phyloP scores from a whole-genome alignment of 1,284 basidiomycete genomes.

The Ceratobasidium sp. region DNA sequence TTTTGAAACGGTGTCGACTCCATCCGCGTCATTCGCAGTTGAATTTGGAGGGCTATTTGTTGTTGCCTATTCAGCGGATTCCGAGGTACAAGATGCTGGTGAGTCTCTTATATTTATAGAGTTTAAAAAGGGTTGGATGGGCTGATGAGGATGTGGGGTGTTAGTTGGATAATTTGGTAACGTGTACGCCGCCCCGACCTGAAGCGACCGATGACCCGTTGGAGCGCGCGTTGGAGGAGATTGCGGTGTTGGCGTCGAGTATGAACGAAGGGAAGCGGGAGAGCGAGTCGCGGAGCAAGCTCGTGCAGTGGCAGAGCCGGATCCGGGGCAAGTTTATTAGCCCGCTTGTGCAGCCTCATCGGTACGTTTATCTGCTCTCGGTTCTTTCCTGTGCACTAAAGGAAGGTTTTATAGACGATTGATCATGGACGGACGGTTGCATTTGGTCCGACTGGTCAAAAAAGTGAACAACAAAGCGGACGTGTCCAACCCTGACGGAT shows the following conservation, averaged over 20 bases:
- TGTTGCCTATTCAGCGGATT: slow-evolving; percentile 96
- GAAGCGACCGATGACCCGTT: slow-evolving; percentile 85
- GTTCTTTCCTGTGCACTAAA: background rate
- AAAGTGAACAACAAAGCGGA: slow-evolving; percentile 88
- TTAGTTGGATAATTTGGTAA: slow-evolving; percentile 85
- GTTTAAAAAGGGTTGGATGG: background rate
- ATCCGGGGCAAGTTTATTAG: slow-evolving; percentile 94
- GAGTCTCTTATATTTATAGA: slow-evolving; percentile 53
- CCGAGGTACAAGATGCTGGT: slow-evolving; percentile 95
- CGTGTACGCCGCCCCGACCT: slow-evolving; percentile 83
- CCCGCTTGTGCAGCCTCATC: slow-evolving; percentile 97
- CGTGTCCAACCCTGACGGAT: slow-evolving; percentile 80
- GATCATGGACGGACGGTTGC: slow-evolving; percentile 88
- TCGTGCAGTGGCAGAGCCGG: slow-evolving; percentile 93
- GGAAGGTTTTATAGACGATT: slow-evolving; percentile 69
- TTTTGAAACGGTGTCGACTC: slow-evolving; percentile 87
- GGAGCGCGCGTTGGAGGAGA: slow-evolving; percentile 86
- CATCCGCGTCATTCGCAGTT: slow-evolving; percentile 95
- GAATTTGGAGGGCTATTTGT: slow-evolving; percentile 93
- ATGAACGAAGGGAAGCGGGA: slow-evolving; percentile 99
- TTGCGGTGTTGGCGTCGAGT: slow-evolving; percentile 87
- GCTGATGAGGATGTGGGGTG: background rate
- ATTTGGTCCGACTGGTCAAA: slow-evolving; percentile 90
- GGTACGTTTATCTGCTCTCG: slow-evolving; percentile 65
- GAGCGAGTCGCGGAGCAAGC: slow-evolving; percentile 87